Base-by-base conservation (phyloP, 768 basidiomycete species). In the Trametes villosa region DNA sequence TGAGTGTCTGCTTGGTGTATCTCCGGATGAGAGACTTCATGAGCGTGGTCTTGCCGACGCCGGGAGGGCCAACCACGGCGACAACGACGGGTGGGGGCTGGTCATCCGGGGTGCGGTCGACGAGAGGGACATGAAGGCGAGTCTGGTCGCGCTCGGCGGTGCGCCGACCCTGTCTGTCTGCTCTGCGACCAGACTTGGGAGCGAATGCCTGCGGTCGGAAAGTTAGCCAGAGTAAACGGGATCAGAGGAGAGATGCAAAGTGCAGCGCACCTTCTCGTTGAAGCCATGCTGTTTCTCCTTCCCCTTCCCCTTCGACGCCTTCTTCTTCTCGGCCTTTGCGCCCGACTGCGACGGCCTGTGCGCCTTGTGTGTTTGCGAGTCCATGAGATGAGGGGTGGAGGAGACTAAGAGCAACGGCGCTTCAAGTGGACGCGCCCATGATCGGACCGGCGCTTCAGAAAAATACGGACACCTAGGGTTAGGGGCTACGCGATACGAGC, bases 11-110 rank as follows among this genome's bases (percentile, higher is more conserved):
- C 70, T 98, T 99, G 11, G 96, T 93, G 74, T 93, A 96, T 44
- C 96, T 81, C 62, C 93, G 83, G 34, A 99, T 88, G 20, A 99
- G 86, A 65, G 89, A 92, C 71, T 95, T 94, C 65, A 98, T 81
- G 12, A 99, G 80, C 1, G 95, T 98, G 1, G 93, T 92, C 75
- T 98, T 99, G 56, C 97, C 97, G 29, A 98, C 97, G 9, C 97
- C 97, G 2, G 96, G 89, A 29, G 97, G 96, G 0, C 97, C 97
- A 38, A 98, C 96, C 50, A 99, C 83, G 27, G 96, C 96, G 34
- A 99, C 85, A 61, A 98, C 86, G 67, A 98, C 86, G 5, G 97
- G 97, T 2, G 97, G 96, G 2, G 97, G 94, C 41, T 87, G 84
- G 55, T 90, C 87, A 62, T 94, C 89, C 4, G 97, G 96, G 11